These are phyloP conservation scores for Nothophoma quercina DNA, from an alignment of 2,329 filamentous ascomycete genomes.

Conservation along the genomic window DNA sequence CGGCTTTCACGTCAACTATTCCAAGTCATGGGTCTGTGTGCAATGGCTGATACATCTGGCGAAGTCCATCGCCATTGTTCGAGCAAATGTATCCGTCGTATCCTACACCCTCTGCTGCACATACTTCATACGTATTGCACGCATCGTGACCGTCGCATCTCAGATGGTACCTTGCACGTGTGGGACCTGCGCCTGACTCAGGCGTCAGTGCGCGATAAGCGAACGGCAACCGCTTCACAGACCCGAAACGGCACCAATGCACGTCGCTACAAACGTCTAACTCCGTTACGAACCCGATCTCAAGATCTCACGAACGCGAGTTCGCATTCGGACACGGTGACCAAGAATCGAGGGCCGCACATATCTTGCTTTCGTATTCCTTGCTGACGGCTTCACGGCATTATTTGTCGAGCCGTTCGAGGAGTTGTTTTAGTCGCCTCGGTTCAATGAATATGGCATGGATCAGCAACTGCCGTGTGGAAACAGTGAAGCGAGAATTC, in stretches of 20 bases:
- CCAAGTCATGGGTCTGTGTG: too few relatives aligned
- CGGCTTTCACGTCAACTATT: too few relatives aligned
- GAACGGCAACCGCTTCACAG: constrained; percentile 10
- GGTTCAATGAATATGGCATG: neutral
- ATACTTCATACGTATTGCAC: too few relatives aligned
- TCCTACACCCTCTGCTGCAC: too few relatives aligned
- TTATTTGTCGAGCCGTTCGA: neutral
- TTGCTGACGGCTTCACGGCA: neutral
- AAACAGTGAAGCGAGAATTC: neutral
- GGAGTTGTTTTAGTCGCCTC: neutral
- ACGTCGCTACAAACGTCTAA: constrained; percentile 11
- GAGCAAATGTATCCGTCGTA: too few relatives aligned
- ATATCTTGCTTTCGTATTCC: too few relatives aligned
- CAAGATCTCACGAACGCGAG: neutral
- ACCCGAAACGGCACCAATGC: constrained; percentile 20
- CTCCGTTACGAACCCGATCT: constrained; percentile 1
- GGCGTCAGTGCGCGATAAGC: constrained; percentile 11
- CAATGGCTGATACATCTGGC: too few relatives aligned
- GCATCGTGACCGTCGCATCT: neutral
- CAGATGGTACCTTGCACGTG: neutral
- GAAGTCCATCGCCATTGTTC: too few relatives aligned
- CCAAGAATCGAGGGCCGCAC: neutral
- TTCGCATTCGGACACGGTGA: neutral
- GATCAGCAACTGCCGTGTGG: neutral
- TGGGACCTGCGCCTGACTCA: neutral